Evolutionary conservation across 164 flowering plant species (phyloP).

Genomic region (grape (Vitis vinifera)): DNA sequence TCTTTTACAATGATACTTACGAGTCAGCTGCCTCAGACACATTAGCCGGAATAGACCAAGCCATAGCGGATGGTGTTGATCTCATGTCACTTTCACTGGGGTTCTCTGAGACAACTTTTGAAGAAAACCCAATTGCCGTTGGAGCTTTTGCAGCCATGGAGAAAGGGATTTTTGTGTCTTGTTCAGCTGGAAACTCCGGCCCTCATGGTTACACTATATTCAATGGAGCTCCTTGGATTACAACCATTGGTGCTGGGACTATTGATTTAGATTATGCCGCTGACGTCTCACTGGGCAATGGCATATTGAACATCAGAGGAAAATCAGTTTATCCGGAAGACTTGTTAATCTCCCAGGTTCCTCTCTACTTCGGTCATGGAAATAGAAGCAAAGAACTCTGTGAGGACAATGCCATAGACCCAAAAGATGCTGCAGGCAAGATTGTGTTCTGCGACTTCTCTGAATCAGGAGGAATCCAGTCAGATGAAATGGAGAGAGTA

Average conservation of each 20-base stretch:
- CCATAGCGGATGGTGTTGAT: constrained; percentile 47
- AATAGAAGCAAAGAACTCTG: constrained; percentile 33
- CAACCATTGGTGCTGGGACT: constrained; percentile 43
- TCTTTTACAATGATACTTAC: no score
- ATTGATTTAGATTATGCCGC: constrained; percentile 25
- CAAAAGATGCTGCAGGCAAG: constrained; percentile 34
- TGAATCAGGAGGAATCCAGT: not conserved
- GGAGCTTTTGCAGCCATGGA: constrained; percentile 47
- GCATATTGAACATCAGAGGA: constrained; percentile 17
- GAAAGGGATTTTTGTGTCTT: constrained; percentile 40
- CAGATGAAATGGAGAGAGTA: constrained; percentile 7
- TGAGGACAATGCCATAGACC: constrained; percentile 11
- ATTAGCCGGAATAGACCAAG: constrained; percentile 48
- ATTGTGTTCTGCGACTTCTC: constrained; percentile 24
- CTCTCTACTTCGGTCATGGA: constrained; percentile 35
- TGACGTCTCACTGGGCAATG: constrained; percentile 24
- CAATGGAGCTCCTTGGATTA: constrained; percentile 54
- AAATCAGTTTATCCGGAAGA: constrained; percentile 32
- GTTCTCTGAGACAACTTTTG: constrained; percentile 21
- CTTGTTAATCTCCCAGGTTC: constrained; percentile 18
- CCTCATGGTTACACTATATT: constrained; percentile 16
- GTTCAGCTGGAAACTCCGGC: constrained; percentile 42
- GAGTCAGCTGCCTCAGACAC: constrained; percentile 24
- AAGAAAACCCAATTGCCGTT: constrained; percentile 29
- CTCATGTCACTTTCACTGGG: constrained; percentile 44